These are phyloP conservation scores for Sutorius eximius DNA, from an alignment of 1,284 basidiomycete species.

Conservation along the genomic window DNA sequence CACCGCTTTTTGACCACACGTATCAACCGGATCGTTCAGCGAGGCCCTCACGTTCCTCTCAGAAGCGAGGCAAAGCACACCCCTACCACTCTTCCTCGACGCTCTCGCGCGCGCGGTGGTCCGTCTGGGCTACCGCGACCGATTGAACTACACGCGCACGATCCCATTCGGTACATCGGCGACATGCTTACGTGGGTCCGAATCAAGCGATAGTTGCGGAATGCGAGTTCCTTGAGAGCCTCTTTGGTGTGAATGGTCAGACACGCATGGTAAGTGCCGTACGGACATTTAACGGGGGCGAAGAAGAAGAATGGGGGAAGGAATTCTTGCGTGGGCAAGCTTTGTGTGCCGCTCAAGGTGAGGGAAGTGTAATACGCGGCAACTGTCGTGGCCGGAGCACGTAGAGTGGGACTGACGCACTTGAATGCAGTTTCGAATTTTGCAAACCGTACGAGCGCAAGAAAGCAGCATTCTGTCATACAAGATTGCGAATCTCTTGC, in stretches of 20 bases:
- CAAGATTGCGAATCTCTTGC: slow-evolving; percentile 89
- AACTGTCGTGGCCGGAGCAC: neutral
- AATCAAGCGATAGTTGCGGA: slow-evolving; percentile 94
- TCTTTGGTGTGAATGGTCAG: slow-evolving; percentile 65
- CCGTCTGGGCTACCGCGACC: slow-evolving; percentile 87
- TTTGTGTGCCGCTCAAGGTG: slow-evolving; percentile 86
- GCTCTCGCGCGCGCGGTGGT: slow-evolving; percentile 88
- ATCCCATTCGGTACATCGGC: slow-evolving; percentile 93
- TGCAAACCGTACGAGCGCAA: slow-evolving; percentile 90
- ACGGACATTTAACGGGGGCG: slow-evolving; percentile 55
- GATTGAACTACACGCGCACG: slow-evolving; percentile 96
- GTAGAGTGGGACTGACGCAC: neutral
- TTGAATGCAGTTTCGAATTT: slow-evolving; percentile 67
- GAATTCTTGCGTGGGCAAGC: slow-evolving; percentile 82
- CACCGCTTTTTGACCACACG: neutral
- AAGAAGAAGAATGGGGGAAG: slow-evolving; percentile 78
- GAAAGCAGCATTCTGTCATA: slow-evolving; percentile 91
- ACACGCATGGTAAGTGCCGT: slow-evolving; percentile 76
- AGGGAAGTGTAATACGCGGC: neutral
- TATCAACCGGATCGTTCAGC: slow-evolving; percentile 39
- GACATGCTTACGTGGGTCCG: slow-evolving; percentile 99
- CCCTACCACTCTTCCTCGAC: slow-evolving; percentile 80
- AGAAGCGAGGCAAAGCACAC: slow-evolving; percentile 77
- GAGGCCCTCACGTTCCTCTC: slow-evolving; percentile 80
- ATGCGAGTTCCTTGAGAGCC: slow-evolving; percentile 84